Base-by-base conservation (phyloP, 2,329 filamentous ascomycete genomes). In the Hypoxylon sp. region DNA sequence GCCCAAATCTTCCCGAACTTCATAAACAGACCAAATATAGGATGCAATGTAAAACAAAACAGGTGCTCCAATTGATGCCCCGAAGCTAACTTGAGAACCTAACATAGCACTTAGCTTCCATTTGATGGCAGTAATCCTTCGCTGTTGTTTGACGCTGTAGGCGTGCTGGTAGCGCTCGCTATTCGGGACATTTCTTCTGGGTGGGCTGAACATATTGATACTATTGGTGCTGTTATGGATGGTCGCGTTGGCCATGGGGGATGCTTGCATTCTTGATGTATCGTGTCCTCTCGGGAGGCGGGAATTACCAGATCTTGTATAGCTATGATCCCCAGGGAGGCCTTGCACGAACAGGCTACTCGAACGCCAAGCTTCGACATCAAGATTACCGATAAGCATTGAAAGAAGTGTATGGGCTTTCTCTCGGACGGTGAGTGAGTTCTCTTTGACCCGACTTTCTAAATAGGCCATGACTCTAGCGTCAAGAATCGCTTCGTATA, bases 401-500 rank as follows among this genome's bases (percentile, higher is more conserved):
- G 48, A 50, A 35, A 68, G 64, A 14, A 68, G 60, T 3, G 37
- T 49, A 20, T 64, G 60, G 5, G 60, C 54, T 22, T 57, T 63
- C 37, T 68, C 44, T 25, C 35, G 48, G 5, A 50, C 60, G 2
- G 60, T 64, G 27, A 59, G 31, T 2, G 49, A 35, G 27, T 64
- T 64, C 11, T 64, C 60, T 2, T 64, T 53, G 11, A 20, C 40
- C 11, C 55, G 59, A 11, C 56, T 60, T 30, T 64, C 60, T 8
- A 68, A 37, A 50, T 58, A 68, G 6, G 53, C 17, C 25, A 68
- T n/a, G 6, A 64, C 42, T n/a, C 64, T 22, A n/a, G 60, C 64
- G n/a, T 68, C 64, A n/a, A 68, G 48, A 33, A 68, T 42, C 1
- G 64, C 64, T 50, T 68, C 64, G 10, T 64, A 64, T n/a, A 60